Evolutionary conservation across 179 eudicot species (phyloP).

Genomic region (Nepenthes alata): DNA sequence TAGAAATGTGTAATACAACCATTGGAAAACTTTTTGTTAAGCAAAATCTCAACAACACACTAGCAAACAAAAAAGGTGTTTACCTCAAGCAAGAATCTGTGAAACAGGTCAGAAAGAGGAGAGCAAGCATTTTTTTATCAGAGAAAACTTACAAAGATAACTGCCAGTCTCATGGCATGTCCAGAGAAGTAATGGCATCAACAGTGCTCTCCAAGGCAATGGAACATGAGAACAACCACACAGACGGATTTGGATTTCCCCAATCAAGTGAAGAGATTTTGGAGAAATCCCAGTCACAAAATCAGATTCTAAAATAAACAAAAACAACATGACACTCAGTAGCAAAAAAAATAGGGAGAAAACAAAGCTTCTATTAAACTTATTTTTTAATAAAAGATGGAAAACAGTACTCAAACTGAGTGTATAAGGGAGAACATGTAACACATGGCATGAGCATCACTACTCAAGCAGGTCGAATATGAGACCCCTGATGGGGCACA

Average conservation of each 20-base stretch:
- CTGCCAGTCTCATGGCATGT: background rate
- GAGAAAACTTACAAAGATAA: too few relatives aligned
- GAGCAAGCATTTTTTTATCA: too few relatives aligned
- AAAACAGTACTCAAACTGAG: too few relatives aligned
- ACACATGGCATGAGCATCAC: too few relatives aligned
- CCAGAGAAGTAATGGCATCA: background rate
- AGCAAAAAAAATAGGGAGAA: background rate
- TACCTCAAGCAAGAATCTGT: background rate
- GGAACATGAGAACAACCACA: conserved; percentile 1
- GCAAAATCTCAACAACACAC: background rate
- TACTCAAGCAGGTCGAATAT: too few relatives aligned
- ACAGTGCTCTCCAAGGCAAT: background rate
- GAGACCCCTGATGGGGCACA: too few relatives aligned
- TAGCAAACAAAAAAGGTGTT: too few relatives aligned
- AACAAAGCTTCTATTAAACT: too few relatives aligned
- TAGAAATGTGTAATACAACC: background rate
- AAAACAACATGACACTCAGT: too few relatives aligned
- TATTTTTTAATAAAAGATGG: too few relatives aligned
- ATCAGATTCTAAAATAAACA: background rate
- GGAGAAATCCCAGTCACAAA: conserved; percentile 2
- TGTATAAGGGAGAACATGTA: too few relatives aligned
- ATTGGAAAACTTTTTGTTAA: background rate
- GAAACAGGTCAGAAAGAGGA: too few relatives aligned
- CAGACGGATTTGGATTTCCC: background rate
- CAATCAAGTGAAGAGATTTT: background rate